These are phyloP conservation scores for Vitis hybrid DNA, from an alignment of 177 flowering plant genomes.

Conservation along the genomic window DNA sequence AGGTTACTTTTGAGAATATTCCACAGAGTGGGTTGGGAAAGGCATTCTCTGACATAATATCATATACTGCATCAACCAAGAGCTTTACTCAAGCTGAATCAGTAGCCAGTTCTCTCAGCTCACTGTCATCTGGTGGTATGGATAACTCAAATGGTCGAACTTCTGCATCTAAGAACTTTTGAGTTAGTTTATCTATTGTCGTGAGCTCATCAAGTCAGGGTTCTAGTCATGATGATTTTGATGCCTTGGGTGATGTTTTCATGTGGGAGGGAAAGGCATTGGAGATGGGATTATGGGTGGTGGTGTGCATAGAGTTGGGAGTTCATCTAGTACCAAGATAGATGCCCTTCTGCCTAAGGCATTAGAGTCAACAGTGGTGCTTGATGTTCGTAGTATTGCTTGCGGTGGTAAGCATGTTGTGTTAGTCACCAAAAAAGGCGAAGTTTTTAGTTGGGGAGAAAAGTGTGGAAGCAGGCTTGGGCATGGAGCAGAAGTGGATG, in stretches of 20 bases:
- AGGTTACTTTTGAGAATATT: conserved; percentile 31
- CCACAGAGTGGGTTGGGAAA: conserved; percentile 55
- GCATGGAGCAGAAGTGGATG: conserved; percentile 58
- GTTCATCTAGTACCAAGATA: conserved; percentile 25
- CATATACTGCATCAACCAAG: conserved; percentile 46
- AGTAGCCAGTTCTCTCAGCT: conserved; percentile 26
- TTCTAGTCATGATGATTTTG: conserved; percentile 63
- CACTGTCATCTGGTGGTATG: conserved; percentile 26
- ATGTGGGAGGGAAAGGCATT: conserved; percentile 64
- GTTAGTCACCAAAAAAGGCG: conserved; percentile 64
- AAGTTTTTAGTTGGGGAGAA: conserved; percentile 82
- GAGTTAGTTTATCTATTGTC: conserved; percentile 82
- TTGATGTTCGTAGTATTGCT: conserved; percentile 65
- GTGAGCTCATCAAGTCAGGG: conserved; percentile 79
- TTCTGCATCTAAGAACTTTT: conserved; percentile 52
- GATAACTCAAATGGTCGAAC: conserved; percentile 49
- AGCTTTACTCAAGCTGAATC: conserved; percentile 33
- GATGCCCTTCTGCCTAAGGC: conserved; percentile 63
- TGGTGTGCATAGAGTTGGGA: conserved; percentile 35
- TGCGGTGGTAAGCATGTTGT: conserved; percentile 72
- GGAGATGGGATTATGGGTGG: conserved; percentile 61
- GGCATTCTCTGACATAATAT: conserved; percentile 58
- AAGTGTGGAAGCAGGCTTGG: conserved; percentile 82
- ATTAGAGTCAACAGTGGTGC: conserved; percentile 62
- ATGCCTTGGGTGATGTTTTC: conserved; percentile 69